Evolutionary conservation across 371 early-diverging fungal species (phyloP).

Genomic region (Mucor velutinosus): DNA sequence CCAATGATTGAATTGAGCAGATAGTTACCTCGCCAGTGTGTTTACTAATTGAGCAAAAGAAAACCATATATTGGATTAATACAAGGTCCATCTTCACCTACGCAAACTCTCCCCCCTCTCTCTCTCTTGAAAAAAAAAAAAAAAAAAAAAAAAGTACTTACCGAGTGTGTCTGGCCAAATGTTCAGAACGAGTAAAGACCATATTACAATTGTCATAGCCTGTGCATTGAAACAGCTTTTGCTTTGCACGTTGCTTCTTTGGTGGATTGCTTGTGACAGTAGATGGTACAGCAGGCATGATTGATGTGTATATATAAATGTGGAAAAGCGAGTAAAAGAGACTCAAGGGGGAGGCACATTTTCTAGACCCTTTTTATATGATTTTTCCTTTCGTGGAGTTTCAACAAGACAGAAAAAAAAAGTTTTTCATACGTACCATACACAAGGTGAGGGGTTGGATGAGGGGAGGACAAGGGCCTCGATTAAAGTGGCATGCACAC

Average conservation of each 20-base stretch:
- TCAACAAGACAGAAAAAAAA: background rate
- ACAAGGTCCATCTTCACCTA: background rate
- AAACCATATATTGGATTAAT: background rate
- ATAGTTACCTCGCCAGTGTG: constrained; percentile 57
- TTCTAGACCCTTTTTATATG: constrained; percentile 3
- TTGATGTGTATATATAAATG: constrained; percentile 3
- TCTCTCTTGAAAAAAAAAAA: no score
- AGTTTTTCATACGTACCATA: background rate
- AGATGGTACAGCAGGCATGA: constrained; percentile 9
- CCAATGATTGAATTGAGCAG: background rate
- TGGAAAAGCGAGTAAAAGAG: background rate
- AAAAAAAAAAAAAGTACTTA: constrained; percentile 9
- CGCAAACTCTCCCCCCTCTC: background rate
- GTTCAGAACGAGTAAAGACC: constrained; percentile 66
- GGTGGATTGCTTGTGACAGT: constrained; percentile 3
- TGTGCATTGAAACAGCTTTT: constrained; percentile 60
- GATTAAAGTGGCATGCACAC: background rate
- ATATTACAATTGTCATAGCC: constrained; percentile 61
- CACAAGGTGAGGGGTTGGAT: background rate
- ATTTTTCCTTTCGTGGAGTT: background rate
- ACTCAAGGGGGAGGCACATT: background rate
- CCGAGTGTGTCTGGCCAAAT: constrained; percentile 61
- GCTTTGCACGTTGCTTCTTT: constrained; percentile 27
- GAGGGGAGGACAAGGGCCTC: constrained; percentile 8
- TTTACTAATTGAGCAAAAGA: constrained; percentile 33